phyloP scores from a whole-genome alignment of 306 rosid species.

The Erythrophleum fordii region DNA sequence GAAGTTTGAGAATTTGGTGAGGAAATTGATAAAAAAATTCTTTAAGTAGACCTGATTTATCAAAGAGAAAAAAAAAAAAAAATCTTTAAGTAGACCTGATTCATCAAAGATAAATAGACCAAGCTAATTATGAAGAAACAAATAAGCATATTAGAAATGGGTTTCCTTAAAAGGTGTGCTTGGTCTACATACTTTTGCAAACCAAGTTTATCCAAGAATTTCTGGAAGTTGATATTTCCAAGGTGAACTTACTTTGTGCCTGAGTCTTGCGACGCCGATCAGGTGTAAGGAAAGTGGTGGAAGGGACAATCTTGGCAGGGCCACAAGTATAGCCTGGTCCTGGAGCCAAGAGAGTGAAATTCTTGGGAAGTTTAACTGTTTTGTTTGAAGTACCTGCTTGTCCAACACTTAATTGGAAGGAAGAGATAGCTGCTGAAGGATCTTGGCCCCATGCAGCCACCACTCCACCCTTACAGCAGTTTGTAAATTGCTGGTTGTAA shows the following conservation, averaged over 20 bases:
- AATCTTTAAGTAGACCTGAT: too few relatives aligned
- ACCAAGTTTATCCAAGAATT: not conserved
- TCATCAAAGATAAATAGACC: too few relatives aligned
- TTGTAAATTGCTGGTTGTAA: slow-evolving; percentile 86
- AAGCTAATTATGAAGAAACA: too few relatives aligned
- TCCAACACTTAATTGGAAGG: slow-evolving; percentile 90
- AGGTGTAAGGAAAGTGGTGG: slow-evolving; percentile 70
- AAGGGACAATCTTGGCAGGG: slow-evolving; percentile 84
- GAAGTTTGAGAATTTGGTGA: not conserved
- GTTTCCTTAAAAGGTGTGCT: not conserved
- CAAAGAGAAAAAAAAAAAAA: too few relatives aligned
- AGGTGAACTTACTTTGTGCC: slow-evolving; percentile 71
- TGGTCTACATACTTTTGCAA: not conserved
- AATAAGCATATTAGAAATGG: not conserved
- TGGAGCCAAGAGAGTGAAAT: slow-evolving; percentile 86
- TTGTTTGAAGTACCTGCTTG: slow-evolving; percentile 79
- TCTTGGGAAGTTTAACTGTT: slow-evolving; percentile 86
- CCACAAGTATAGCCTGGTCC: slow-evolving; percentile 96
- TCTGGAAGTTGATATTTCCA: not conserved
- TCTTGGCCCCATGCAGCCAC: slow-evolving; percentile 95
- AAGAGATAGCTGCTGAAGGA: slow-evolving; percentile 73
- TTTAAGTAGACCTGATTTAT: too few relatives aligned
- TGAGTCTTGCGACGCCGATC: slow-evolving; percentile 90
- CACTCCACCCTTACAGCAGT: slow-evolving; percentile 97
- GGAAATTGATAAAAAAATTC: not conserved